These are phyloP conservation scores for Pezicula neosporulosa DNA, from an alignment of 2,329 filamentous ascomycete species.

Conservation along the genomic window DNA sequence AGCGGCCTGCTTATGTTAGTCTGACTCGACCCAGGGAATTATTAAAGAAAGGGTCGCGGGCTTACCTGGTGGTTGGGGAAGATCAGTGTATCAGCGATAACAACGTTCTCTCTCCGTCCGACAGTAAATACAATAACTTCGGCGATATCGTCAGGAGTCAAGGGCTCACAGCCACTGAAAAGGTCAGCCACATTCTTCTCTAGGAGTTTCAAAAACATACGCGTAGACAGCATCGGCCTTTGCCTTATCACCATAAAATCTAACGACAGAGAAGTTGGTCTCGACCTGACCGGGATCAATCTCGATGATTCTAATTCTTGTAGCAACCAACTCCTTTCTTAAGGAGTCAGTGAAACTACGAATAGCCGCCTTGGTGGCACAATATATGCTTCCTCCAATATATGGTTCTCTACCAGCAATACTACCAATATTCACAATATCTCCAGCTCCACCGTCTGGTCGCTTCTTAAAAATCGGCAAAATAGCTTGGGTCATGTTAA, in stretches of 20 bases:
- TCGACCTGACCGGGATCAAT: conserved; percentile 92
- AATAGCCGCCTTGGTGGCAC: conserved; percentile 87
- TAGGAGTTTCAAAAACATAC: conserved; percentile 41
- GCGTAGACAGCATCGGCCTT: conserved; percentile 91
- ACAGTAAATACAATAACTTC: conserved; percentile 86
- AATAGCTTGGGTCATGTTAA: conserved; percentile 94
- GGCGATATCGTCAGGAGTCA: conserved; percentile 88
- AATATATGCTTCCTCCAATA: conserved; percentile 84
- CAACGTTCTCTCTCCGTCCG: conserved; percentile 82
- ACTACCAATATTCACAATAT: conserved; percentile 93
- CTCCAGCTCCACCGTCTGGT: conserved; percentile 71
- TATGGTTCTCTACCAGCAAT: conserved; percentile 90
- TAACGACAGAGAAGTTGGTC: conserved; percentile 87
- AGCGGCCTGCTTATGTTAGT: conserved; percentile 29
- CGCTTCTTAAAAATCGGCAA: conserved; percentile 74
- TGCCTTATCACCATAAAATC: conserved; percentile 82
- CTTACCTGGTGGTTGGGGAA: conserved; percentile 87
- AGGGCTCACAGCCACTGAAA: conserved; percentile 67
- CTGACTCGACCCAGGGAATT: conserved; percentile 9
- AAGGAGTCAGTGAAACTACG: conserved; percentile 80
- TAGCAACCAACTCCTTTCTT: conserved; percentile 78
- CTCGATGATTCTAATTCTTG: conserved; percentile 78
- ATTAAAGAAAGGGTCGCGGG: conserved; percentile 1
- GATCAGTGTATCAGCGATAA: conserved; percentile 81
- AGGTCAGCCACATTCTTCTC: conserved; percentile 6